phyloP scores from a whole-genome alignment of 2,329 filamentous ascomycete species.

The Trichothecium sympodiale region DNA sequence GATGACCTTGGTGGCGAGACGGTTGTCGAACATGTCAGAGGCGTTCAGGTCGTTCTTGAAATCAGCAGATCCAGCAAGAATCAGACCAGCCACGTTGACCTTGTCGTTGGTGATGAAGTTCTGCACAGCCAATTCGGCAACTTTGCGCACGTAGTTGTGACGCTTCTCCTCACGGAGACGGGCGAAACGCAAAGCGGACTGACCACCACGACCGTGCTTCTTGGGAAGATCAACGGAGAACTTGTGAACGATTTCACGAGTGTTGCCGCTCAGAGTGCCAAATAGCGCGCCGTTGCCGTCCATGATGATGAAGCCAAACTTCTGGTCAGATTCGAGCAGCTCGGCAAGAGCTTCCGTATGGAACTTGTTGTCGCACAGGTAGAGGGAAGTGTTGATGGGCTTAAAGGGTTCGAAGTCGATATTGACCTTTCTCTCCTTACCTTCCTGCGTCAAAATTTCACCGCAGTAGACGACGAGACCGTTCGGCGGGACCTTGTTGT shows the following conservation, averaged over 20 bases:
- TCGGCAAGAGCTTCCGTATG: constrained; percentile 96
- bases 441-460: constrained; percentile 98
- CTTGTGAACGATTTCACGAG: constrained; percentile 92
- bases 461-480: constrained; percentile 97
- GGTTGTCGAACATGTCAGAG: constrained; percentile 92
- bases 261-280: constrained; percentile 93
- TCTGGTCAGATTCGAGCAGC: constrained; percentile 95
- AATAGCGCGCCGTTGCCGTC: constrained; percentile 98
- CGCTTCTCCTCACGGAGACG: constrained; percentile 99
- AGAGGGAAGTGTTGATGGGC: constrained; percentile 98
- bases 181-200: constrained; percentile 97
- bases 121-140: constrained; percentile 93
- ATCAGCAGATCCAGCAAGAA: constrained; percentile 92
- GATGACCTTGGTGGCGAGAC: constrained; percentile 90
- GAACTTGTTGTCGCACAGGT: constrained; percentile 99
- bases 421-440: constrained; percentile 99
- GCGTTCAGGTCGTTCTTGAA: constrained; percentile 99
- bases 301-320: constrained; percentile 99
- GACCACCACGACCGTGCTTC: constrained; percentile 99
- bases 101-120: constrained; percentile 99
- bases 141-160: constrained; percentile 99
- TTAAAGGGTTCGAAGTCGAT: constrained; percentile 99
- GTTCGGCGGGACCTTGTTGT: constrained; percentile 97
- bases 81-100: constrained; percentile 91
- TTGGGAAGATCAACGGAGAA: constrained; percentile 98